Evolutionary conservation across 371 early-diverging fungal genomes (phyloP).

Genomic region (Lichtheimia corymbifera): DNA sequence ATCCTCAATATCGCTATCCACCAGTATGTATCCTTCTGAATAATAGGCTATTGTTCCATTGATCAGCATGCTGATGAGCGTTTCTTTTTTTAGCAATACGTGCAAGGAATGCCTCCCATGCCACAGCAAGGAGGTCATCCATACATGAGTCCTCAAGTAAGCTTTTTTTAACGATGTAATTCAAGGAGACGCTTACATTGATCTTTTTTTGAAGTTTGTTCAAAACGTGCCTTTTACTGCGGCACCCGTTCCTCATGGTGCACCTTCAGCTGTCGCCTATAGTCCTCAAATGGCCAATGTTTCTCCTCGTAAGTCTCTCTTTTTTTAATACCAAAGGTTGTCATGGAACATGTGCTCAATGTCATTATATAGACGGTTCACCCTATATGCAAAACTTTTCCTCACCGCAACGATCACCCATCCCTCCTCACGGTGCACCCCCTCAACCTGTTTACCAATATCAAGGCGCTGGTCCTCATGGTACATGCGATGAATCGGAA

Average conservation of each 20-base stretch:
- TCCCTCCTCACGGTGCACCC: slow-evolving; percentile 55
- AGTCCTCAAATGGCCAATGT: slow-evolving; percentile 51
- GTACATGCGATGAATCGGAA: too few relatives aligned
- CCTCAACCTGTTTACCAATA: slow-evolving; percentile 56
- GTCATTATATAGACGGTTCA: slow-evolving; percentile 33
- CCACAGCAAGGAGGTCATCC: slow-evolving; percentile 19
- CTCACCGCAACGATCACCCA: slow-evolving; percentile 52
- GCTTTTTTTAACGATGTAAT: not conserved
- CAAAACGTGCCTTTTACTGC: not conserved
- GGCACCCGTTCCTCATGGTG: not conserved
- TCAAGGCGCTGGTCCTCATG: slow-evolving; percentile 24
- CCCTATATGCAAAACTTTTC: slow-evolving; percentile 50
- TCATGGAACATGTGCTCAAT: not conserved
- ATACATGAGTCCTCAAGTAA: slow-evolving; percentile 51
- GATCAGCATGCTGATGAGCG: not conserved
- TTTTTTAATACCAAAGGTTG: not conserved
- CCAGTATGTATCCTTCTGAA: slow-evolving; percentile 19
- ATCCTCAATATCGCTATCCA: slow-evolving; percentile 50
- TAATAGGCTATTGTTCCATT: not conserved
- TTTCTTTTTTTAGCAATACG: slow-evolving; percentile 21
- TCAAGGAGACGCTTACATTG: not conserved
- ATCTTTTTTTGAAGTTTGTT: not conserved
- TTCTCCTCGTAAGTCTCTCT: slow-evolving; percentile 37
- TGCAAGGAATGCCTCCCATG: slow-evolving; percentile 37
- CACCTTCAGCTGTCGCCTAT: slow-evolving; percentile 32